Conservation (phyloP, 2,329 filamentous ascomycete species). For the Arthrobotrys musiformis region DNA sequence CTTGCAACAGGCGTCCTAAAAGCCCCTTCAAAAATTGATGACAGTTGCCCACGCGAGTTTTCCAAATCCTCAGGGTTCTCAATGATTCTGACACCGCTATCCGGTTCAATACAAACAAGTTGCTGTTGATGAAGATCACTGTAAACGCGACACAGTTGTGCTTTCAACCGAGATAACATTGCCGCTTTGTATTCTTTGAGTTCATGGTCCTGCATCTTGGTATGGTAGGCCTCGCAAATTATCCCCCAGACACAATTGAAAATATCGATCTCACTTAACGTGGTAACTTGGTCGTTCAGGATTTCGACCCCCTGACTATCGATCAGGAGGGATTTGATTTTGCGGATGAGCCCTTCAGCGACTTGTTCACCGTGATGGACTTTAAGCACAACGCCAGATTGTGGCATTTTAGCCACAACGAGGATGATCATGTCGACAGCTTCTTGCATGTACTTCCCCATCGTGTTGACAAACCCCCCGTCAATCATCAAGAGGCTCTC, state of each 20-base stretch:
- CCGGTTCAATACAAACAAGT: background rate
- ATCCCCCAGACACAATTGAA: constrained; percentile 8
- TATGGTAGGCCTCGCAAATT: background rate
- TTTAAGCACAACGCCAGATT: background rate
- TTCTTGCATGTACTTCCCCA: constrained; percentile 9
- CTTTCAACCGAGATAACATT: background rate
- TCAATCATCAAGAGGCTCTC: constrained; percentile 32
- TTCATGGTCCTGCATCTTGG: background rate
- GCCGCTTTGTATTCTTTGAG: background rate
- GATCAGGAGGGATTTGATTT: background rate
- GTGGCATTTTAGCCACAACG: background rate
- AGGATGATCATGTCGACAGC: background rate
- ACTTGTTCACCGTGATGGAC: background rate
- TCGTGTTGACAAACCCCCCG: background rate
- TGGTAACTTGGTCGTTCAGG: background rate
- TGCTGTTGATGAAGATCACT: background rate
- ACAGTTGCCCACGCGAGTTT: background rate
- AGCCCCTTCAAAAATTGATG: background rate
- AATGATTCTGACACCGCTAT: background rate
- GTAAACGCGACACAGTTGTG: background rate
- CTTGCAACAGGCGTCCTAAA: background rate
- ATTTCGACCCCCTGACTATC: background rate
- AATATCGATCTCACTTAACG: background rate
- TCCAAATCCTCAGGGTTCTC: background rate
- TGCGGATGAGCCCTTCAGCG: background rate